Evolutionary conservation across 2,329 filamentous ascomycete species (phyloP).

Genomic region (Phyllosticta capitalensis): DNA sequence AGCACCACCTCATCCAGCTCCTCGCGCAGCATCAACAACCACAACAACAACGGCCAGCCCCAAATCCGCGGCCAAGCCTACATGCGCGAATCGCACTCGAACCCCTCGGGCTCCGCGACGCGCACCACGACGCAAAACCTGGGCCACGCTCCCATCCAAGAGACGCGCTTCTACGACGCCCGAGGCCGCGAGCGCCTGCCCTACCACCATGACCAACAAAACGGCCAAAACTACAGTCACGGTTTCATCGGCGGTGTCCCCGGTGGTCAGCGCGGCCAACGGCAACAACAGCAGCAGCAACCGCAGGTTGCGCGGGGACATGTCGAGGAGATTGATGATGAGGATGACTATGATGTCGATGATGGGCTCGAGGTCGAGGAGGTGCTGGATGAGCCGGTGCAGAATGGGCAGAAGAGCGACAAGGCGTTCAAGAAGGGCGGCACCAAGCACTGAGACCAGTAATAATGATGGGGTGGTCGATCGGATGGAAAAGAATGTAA

Average conservation of each 20-base stretch:
- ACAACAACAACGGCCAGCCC: slow-evolving; percentile 14
- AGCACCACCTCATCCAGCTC: slow-evolving; percentile 15
- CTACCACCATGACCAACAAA: not conserved
- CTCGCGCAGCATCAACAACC: slow-evolving; percentile 16
- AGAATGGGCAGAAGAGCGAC: not conserved
- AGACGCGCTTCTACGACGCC: slow-evolving; percentile 21
- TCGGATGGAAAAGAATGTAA: not conserved
- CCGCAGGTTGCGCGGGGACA: not conserved
- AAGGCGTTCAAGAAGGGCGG: not conserved
- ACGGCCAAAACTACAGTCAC: not conserved
- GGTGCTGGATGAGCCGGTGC: too few relatives aligned
- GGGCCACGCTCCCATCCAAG: slow-evolving; percentile 19
- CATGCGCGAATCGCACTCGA: slow-evolving; percentile 17
- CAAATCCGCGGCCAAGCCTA: slow-evolving; percentile 17
- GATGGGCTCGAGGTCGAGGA: not conserved
- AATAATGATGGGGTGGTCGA: not conserved
- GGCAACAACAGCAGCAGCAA: slow-evolving; percentile 1
- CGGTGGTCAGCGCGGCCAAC: too few relatives aligned
- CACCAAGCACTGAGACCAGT: not conserved
- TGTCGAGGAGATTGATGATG: slow-evolving; percentile 5
- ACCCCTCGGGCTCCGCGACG: slow-evolving; percentile 19
- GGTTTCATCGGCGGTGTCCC: slow-evolving; percentile 3
- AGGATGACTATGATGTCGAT: not conserved
- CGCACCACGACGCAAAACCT: slow-evolving; percentile 20
- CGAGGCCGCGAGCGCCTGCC: slow-evolving; percentile 20